Base-by-base conservation (phyloP, 768 basidiomycete species). In the Psilocybe cubensis region DNA sequence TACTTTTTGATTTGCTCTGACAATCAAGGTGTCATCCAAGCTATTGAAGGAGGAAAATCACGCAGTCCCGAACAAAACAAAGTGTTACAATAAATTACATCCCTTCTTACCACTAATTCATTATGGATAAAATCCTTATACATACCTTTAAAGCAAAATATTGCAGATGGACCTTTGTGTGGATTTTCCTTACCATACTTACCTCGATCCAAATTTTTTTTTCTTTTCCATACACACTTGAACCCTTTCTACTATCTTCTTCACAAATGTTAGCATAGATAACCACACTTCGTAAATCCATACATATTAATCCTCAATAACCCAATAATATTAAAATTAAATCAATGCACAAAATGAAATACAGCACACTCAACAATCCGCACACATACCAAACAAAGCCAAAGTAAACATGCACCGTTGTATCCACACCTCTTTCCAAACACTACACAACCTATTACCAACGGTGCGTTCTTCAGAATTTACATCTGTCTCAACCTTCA, bases 1-100 rank as follows among this genome's bases (percentile, higher is more conserved):
- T 72, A 77, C n/a, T 46, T 77, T 2, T 12, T 59, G 0, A 59
- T 79, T 1, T 62, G 58, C 24, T 77, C 74, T 0, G 71, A 79
- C 57, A 76, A 79, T 47, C 41, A 66, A 40, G 78, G 76, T 0
- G 70, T 76, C 0, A 66, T 72, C 4, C 55, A 64, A 11, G 64
- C 66, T 0, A 42, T 77, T 7, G 24, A 59, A 0, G 62, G 65
- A 0, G 68, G 70, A 0, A 55, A 52, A 3, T 75, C 70, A 1
- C 42, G 70, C 1, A 74, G 69, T 29, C 55, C 57, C 0, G 55
- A 68, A 18, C 72, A 74, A 35, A 77, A 75, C 47, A 10, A 23
- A 0, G 65, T 72, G 4, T 61, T 77, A 0, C 57, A 65, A 2
- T 49, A 62, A 0, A 72, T 75, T 5, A 58, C 70, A 0, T 18